Evolutionary conservation across 2,329 filamentous ascomycete genomes (phyloP).

Genomic region (Aspergillus udagawae): DNA sequence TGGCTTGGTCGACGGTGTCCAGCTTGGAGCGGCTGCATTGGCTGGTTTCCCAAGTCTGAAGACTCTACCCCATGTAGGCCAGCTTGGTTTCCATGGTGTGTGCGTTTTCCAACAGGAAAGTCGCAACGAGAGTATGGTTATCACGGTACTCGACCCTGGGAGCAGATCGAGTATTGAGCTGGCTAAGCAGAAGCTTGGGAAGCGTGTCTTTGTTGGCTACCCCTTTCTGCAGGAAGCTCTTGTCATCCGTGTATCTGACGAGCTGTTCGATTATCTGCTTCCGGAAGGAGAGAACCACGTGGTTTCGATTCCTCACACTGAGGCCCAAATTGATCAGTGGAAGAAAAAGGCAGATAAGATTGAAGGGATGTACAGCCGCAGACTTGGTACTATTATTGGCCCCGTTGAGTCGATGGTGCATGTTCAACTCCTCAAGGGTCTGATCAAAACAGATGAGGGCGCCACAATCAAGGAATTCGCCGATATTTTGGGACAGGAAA

Average conservation of each 20-base stretch:
- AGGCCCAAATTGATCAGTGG: slow-evolving; percentile 76
- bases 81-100: slow-evolving; percentile 81
- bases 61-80: slow-evolving; percentile 76
- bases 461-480: slow-evolving; percentile 91
- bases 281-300: slow-evolving; percentile 63
- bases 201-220: slow-evolving; percentile 86
- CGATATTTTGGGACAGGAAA: slow-evolving; percentile 77
- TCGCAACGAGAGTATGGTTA: slow-evolving; percentile 91
- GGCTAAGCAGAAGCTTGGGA: slow-evolving; percentile 75
- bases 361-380: slow-evolving; percentile 84
- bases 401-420: slow-evolving; percentile 84
- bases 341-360: slow-evolving; percentile 78
- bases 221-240: slow-evolving; percentile 94
- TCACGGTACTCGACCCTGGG: slow-evolving; percentile 76
- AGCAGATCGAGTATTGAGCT: slow-evolving; percentile 64
- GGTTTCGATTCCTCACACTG: slow-evolving; percentile 65
- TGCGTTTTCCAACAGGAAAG: slow-evolving; percentile 95
- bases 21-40: slow-evolving; percentile 76
- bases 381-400: slow-evolving; percentile 82
- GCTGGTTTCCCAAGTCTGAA: slow-evolving; percentile 91
- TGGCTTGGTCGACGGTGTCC: slow-evolving; percentile 77
- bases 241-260: slow-evolving; percentile 82
- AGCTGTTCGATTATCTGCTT: slow-evolving; percentile 82
- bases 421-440: slow-evolving; percentile 88
- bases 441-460: slow-evolving; percentile 85